Evolutionary conservation across 2,329 filamentous ascomycete species (phyloP).

Genomic region (Parascedosporium putredinis): DNA sequence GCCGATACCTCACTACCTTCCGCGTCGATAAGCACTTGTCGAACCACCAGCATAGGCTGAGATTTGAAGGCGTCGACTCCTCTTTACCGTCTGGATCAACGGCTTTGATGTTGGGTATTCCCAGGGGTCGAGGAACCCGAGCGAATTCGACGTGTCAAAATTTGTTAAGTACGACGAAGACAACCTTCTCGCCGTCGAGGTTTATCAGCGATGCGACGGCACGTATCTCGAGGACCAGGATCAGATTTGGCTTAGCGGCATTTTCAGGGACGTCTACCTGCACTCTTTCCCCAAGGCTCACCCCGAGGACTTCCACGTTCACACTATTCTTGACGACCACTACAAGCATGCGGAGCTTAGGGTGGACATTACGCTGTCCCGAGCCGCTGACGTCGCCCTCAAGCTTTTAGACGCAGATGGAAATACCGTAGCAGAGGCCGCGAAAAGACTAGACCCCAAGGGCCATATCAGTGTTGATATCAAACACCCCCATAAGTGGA

Average conservation of each 20-base stretch:
- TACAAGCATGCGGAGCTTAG: constrained; percentile 42
- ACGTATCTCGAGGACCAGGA: constrained; percentile 64
- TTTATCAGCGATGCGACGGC: constrained; percentile 64
- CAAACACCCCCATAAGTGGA: constrained; percentile 50
- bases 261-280: constrained; percentile 60
- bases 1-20: constrained; percentile 52
- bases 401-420: constrained; percentile 26
- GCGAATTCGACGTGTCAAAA: constrained; percentile 59
- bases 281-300: constrained; percentile 46
- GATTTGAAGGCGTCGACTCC: constrained; percentile 67
- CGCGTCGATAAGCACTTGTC: constrained; percentile 33
- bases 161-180: constrained; percentile 30
- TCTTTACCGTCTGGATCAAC: constrained; percentile 66
- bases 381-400: constrained; percentile 18
- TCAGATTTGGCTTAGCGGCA: constrained; percentile 58
- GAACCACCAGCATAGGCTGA: constrained; percentile 51
- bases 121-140: constrained; percentile 61
- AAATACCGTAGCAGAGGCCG: constrained; percentile 17
- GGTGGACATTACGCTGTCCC: constrained; percentile 33
- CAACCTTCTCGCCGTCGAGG: constrained; percentile 54
- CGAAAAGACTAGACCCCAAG: constrained; percentile 22
- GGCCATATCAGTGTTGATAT: constrained; percentile 32
- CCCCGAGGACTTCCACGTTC: constrained; percentile 46
- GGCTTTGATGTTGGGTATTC: constrained; percentile 58
- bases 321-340: constrained; percentile 43